Evolutionary conservation across 192 early-diverging fungal genomes (phyloP).

Genomic region (Helicostylum pulchrum): DNA sequence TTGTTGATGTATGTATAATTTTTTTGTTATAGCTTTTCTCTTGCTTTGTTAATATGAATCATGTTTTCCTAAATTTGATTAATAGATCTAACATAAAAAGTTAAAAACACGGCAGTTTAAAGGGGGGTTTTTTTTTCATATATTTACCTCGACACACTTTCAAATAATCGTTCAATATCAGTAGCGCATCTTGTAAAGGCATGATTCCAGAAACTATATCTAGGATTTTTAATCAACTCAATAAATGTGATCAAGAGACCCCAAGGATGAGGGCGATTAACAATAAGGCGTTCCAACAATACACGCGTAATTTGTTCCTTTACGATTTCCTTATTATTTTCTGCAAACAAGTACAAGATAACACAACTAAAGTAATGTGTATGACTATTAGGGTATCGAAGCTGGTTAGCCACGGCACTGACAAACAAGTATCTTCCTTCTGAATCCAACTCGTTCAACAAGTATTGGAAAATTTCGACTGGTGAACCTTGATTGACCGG

Average conservation of each 20-base stretch:
- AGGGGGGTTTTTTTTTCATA: too few species aligned
- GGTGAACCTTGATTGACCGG: conserved; percentile 61
- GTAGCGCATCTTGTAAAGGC: conserved; percentile 64
- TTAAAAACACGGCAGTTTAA: too few species aligned
- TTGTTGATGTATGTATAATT: too few species aligned
- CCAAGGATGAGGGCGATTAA: conserved; percentile 97
- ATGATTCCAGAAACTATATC: conserved; percentile 60
- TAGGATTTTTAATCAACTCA: conserved; percentile 90
- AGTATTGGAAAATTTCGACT: conserved; percentile 80
- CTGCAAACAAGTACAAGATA: conserved; percentile 83
- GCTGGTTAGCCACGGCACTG: conserved; percentile 92
- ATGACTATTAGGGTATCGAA: conserved; percentile 96
- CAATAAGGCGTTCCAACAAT: conserved; percentile 90
- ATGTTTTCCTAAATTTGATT: too few species aligned
- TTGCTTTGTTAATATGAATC: too few species aligned
- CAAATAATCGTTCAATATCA: conserved; percentile 81
- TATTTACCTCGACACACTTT: conserved; percentile 55
- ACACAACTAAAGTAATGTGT: conserved; percentile 92
- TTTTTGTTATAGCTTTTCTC: too few species aligned
- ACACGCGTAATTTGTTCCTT: conserved; percentile 96
- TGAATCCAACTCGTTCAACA: conserved; percentile 72
- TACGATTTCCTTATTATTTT: conserved; percentile 70
- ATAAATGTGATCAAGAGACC: conserved; percentile 97
- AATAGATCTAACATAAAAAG: too few species aligned
- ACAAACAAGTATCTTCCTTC: conserved; percentile 88